Evolutionary conservation across 768 basidiomycete species (phyloP).

Genomic region (Paxillus rubicundulus): DNA sequence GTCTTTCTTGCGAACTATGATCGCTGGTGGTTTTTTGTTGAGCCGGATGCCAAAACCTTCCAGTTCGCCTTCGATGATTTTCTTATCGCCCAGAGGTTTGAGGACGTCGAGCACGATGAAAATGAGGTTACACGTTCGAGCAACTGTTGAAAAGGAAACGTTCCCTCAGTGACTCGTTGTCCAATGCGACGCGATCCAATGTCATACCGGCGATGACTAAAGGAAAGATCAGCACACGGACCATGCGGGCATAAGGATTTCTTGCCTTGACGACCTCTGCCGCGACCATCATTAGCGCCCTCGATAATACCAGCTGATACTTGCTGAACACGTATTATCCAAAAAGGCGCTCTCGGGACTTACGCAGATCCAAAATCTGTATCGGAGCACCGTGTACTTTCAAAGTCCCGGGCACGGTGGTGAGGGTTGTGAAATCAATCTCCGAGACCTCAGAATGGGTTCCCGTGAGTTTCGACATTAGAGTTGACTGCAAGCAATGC

Average conservation of each 20-base stretch:
- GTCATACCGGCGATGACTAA: slow-evolving; percentile 74
- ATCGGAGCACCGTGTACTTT: slow-evolving; percentile 96
- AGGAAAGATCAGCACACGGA: slow-evolving; percentile 12
- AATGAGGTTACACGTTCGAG: slow-evolving; percentile 96
- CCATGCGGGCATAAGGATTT: slow-evolving; percentile 19
- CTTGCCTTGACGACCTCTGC: slow-evolving; percentile 90
- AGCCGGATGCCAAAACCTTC: slow-evolving; percentile 98
- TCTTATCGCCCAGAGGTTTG: slow-evolving; percentile 96
- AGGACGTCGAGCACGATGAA: slow-evolving; percentile 98
- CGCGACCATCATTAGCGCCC: slow-evolving; percentile 94
- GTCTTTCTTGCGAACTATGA: slow-evolving; percentile 82
- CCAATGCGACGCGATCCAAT: slow-evolving; percentile 6
- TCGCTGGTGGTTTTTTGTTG: slow-evolving; percentile 91
- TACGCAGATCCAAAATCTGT: slow-evolving; percentile 90
- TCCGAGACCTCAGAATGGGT: slow-evolving; percentile 95
- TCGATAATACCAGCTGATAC: slow-evolving; percentile 90
- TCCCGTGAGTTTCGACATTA: slow-evolving; percentile 95
- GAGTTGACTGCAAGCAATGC: slow-evolving; percentile 59
- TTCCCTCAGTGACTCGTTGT: neutral
- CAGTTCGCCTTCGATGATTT: slow-evolving; percentile 84
- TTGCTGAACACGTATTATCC: slow-evolving; percentile 13
- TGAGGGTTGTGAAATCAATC: slow-evolving; percentile 95
- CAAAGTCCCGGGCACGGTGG: slow-evolving; percentile 92
- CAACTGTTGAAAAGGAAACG: slow-evolving; percentile 52
- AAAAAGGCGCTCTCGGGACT: slow-evolving; percentile 27